phyloP scores from a whole-genome alignment of 495 filamentous ascomycete species.

The Copromyces sp. region DNA sequence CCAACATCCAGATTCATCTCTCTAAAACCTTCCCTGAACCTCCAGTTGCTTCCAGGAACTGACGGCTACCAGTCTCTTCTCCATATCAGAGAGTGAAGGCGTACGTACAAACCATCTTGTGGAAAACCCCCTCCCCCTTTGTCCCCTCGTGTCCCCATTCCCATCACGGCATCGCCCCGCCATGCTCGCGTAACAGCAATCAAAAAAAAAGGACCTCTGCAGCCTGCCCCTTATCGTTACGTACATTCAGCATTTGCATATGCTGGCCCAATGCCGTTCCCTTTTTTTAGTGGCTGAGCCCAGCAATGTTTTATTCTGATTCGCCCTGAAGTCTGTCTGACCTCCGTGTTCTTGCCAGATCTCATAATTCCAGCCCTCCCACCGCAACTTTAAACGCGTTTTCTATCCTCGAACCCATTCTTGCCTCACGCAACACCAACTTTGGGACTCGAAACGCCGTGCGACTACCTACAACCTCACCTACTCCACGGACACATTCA shows the following conservation, averaged over 20 bases:
- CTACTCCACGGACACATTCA: constrained; percentile 13
- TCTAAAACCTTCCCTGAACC: not conserved
- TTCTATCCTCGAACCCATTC: not conserved
- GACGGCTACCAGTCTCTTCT: not conserved
- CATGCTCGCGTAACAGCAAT: not conserved
- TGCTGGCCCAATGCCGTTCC: not conserved
- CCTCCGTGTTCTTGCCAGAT: constrained; percentile 23
- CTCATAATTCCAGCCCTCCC: constrained; percentile 1
- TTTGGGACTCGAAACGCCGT: not conserved
- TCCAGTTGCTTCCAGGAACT: not conserved
- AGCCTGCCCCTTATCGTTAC: not conserved
- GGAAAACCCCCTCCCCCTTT: not conserved
- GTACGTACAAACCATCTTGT: not conserved
- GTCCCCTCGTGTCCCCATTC: not conserved
- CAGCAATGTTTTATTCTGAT: constrained; percentile 14
- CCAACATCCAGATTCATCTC: not conserved
- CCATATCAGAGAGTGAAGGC: not conserved
- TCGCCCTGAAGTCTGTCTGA: constrained; percentile 8
- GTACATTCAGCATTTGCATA: not conserved
- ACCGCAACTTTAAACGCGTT: not conserved
- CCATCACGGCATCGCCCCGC: not conserved
- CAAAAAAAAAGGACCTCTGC: not conserved
- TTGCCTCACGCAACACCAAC: not conserved
- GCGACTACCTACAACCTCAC: not conserved
- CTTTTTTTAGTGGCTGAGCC: not conserved